Percentiles rank a stretch among this genome's conserved stretches.
Evolutionary conservation across 1,139 yeast species (phyloP).

Genomic region (Meyerozyma elateridarum): DNA sequence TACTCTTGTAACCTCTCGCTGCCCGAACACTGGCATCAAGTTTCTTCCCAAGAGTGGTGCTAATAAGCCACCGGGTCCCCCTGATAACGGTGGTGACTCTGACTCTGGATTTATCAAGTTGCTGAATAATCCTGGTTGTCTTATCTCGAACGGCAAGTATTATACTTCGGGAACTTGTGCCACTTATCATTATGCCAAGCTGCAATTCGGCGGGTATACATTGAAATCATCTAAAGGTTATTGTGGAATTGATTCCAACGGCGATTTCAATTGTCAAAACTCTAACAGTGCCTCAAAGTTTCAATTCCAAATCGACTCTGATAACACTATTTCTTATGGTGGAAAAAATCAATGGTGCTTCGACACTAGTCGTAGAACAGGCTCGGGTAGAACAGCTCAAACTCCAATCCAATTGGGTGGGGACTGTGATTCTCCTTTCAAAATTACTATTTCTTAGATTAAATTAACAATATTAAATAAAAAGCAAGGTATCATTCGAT

Average conservation of each 20-base stretch:
- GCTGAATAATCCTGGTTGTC: constrained; percentile 61
- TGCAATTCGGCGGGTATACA: constrained; percentile 69
- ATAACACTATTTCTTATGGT: constrained; percentile 52
- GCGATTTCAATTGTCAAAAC: constrained; percentile 31
- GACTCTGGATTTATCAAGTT: constrained; percentile 43
- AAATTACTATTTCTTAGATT: not conserved
- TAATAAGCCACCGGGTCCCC: constrained; percentile 32
- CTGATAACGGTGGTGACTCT: constrained; percentile 25
- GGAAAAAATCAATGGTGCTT: constrained; percentile 62
- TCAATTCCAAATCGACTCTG: constrained; percentile 51
- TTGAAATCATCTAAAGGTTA: constrained; percentile 65
- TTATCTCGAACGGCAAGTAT: constrained; percentile 84
- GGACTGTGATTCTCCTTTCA: constrained; percentile 39
- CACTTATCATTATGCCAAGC: constrained; percentile 47
- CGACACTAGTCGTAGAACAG: constrained; percentile 35
- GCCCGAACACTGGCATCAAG: constrained; percentile 68
- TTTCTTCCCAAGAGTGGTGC: constrained; percentile 66
- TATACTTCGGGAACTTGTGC: constrained; percentile 85
- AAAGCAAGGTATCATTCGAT: too few species aligned
- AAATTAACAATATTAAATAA: too few species aligned
- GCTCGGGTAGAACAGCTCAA: constrained; percentile 49
- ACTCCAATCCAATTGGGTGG: constrained; percentile 49
- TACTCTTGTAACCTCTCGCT: constrained; percentile 49
- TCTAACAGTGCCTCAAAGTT: constrained; percentile 30
- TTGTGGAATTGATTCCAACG: constrained; percentile 50